Evolutionary conservation across 1,284 basidiomycete species (phyloP), one percentile per base, ranked within the genome.

Genomic region (Ganoderma sinense): DNA sequence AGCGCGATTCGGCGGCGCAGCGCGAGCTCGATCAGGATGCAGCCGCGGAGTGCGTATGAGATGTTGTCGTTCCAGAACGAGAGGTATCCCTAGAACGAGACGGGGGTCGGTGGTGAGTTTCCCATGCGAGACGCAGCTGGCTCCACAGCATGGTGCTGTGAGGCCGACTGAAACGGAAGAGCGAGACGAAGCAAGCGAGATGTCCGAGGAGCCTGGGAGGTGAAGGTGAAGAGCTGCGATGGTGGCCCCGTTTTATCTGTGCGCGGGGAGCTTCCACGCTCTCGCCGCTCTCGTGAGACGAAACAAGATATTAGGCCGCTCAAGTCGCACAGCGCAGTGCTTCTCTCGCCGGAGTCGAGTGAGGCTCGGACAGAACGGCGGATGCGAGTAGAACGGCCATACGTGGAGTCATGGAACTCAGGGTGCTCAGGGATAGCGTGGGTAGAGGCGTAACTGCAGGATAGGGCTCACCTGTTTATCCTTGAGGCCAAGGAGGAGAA

Each of bases 61-160:
- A 98, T 98, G 82, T 97, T 98, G 85, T 98, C 97, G 81, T 98
- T 98, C 96, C 95, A 97, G 81, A 98, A 97, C 0, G 95, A 97
- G 23, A 97, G 89, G 80, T 97, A 97, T 55, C 95, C 96, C 93
- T 96, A 65, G n/a, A 39, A 26, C 41, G 23, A 29, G 20, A n/a
- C n/a, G n/a, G 33, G 16, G 31, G 56, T 58, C 20, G 18, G 33
- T 18, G 55, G 31, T 56, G 31, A 56, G 55, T 20, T 33, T 56
- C 55, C 29, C 26, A 26, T 51, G 55, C 13, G 7, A 20, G 29
- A 33, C 26, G 18, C 7, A 13, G n/a, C 48, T n/a, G 14, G 29
- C 26, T 31, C 53, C 29, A 33, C 29, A 31, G 55, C 55, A 56
- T 31, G 20, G 55, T 14, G n/a, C 56, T 59, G 56, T 11, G 39